A percentile compares a stretch with the other conserved stretches of the same genome.
phyloP scores from a whole-genome alignment of 306 rosid genomes.

The Cucumis cinereus region DNA sequence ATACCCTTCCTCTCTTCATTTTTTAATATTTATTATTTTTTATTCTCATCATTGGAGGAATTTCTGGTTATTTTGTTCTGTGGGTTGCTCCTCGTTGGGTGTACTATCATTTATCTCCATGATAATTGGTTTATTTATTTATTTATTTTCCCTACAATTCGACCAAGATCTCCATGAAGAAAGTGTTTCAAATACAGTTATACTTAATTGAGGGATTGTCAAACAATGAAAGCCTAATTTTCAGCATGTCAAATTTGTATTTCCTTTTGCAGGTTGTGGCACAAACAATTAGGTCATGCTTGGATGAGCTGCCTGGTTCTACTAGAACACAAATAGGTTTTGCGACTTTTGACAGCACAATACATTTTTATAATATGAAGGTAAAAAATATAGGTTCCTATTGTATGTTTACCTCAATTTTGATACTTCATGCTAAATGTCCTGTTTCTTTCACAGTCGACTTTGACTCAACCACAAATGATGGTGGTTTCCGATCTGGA shows the following conservation, averaged over 20 bases:
- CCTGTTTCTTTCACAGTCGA: slow-evolving; percentile 46
- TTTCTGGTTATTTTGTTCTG: not conserved
- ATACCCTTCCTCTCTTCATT: not conserved
- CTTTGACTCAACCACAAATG: slow-evolving; percentile 97
- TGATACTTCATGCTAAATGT: slow-evolving; percentile 13
- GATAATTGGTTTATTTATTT: not conserved
- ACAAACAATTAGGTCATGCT: slow-evolving; percentile 77
- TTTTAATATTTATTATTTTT: not conserved
- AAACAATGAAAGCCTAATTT: slow-evolving; percentile 5
- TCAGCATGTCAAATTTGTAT: slow-evolving; percentile 6
- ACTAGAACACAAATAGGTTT: slow-evolving; percentile 97
- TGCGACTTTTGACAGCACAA: slow-evolving; percentile 94
- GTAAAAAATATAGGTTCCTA: slow-evolving; percentile 25
- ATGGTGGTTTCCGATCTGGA: slow-evolving; percentile 97
- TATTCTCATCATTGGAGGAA: not conserved
- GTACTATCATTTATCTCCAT: not conserved
- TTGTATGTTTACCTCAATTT: slow-evolving; percentile 5
- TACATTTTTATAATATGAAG: slow-evolving; percentile 97
- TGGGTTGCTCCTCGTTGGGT: not conserved
- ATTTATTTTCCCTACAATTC: not conserved
- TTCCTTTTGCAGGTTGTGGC: slow-evolving; percentile 64
- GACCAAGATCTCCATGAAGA: not conserved
- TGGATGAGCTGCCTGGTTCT: slow-evolving; percentile 91
- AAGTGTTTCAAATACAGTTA: not conserved
- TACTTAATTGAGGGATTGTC: not conserved